These are phyloP conservation scores for Pseudogymnoascus sp. DNA, from an alignment of 2,329 filamentous ascomycete species.

Conservation along the genomic window DNA sequence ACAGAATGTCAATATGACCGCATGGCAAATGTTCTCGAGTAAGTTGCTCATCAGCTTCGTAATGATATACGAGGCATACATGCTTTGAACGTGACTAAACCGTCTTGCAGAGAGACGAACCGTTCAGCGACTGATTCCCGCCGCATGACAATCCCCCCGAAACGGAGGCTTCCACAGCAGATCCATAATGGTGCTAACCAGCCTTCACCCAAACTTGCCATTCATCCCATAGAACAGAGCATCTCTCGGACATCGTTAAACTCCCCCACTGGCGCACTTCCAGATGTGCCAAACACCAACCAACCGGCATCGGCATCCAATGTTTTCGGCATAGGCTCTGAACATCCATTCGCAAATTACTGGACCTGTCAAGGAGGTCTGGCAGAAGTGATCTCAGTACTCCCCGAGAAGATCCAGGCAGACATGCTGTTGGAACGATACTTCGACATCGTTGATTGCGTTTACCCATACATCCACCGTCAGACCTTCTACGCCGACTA, in stretches of 20 bases:
- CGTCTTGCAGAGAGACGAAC: constrained; percentile 44
- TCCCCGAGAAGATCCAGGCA: constrained; percentile 68
- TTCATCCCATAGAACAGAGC: constrained; percentile 39
- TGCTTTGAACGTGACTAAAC: not conserved
- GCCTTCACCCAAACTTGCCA: constrained; percentile 47
- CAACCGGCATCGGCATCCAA: constrained; percentile 64
- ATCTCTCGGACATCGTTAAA: constrained; percentile 22
- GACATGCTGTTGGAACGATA: constrained; percentile 59
- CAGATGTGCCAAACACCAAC: constrained; percentile 63
- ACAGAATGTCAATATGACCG: constrained; percentile 68
- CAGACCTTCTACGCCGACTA: constrained; percentile 72
- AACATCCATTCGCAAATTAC: constrained; percentile 76
- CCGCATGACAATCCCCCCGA: constrained; percentile 50
- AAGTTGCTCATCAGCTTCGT: constrained; percentile 29
- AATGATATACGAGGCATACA: not conserved
- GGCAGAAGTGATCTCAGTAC: constrained; percentile 64
- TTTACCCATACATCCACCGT: constrained; percentile 73
- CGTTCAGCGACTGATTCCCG: constrained; percentile 45
- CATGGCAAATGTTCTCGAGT: constrained; percentile 71
- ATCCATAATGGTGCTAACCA: constrained; percentile 9
- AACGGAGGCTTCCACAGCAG: constrained; percentile 35
- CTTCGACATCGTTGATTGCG: constrained; percentile 66
- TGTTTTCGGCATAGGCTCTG: constrained; percentile 71
- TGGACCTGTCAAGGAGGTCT: constrained; percentile 74
- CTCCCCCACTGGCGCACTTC: constrained; percentile 52